Evolutionary conservation across 176 grass and related monocot genomes (phyloP).

Genomic region (Zizania latifolia): DNA sequence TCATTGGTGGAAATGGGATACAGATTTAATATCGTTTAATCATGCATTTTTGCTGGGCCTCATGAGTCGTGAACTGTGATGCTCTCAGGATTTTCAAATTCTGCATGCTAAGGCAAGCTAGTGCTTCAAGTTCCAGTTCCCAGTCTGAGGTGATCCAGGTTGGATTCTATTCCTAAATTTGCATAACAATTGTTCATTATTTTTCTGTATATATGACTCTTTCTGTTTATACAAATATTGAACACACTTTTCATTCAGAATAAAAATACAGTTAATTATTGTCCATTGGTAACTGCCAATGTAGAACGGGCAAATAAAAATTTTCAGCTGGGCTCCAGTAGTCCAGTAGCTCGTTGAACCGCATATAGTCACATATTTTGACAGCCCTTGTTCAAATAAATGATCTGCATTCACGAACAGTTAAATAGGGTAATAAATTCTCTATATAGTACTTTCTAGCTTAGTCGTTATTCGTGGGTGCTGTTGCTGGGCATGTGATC

Average conservation of each 20-base stretch:
- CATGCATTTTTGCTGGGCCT: neutral
- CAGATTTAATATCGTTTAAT: neutral
- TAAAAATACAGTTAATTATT: conserved; percentile 2
- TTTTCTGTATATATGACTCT: neutral
- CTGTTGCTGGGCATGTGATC: conserved; percentile 14
- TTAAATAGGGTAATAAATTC: neutral
- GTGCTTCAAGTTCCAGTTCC: neutral
- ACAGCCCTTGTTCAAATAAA: conserved; percentile 3
- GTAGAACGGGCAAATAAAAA: neutral
- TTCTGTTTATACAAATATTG: neutral
- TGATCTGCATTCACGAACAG: neutral
- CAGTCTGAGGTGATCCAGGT: neutral
- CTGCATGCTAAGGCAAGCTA: neutral
- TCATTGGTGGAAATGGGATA: too few relatives aligned
- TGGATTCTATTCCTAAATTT: conserved; percentile 7
- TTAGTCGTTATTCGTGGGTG: conserved; percentile 5
- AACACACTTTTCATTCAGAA: neutral
- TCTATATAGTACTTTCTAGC: neutral
- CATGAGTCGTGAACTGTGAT: neutral
- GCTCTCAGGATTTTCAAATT: conserved; percentile 9
- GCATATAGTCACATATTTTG: neutral
- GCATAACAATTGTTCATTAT: conserved; percentile 2
- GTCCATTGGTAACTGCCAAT: neutral
- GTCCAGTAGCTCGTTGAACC: neutral
- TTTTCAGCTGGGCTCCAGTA: neutral